A percentile compares a stretch with the other conserved stretches of the same genome.
Conservation (phyloP, 2,329 filamentous ascomycete species). For the Colletotrichum theobromicola region DNA sequence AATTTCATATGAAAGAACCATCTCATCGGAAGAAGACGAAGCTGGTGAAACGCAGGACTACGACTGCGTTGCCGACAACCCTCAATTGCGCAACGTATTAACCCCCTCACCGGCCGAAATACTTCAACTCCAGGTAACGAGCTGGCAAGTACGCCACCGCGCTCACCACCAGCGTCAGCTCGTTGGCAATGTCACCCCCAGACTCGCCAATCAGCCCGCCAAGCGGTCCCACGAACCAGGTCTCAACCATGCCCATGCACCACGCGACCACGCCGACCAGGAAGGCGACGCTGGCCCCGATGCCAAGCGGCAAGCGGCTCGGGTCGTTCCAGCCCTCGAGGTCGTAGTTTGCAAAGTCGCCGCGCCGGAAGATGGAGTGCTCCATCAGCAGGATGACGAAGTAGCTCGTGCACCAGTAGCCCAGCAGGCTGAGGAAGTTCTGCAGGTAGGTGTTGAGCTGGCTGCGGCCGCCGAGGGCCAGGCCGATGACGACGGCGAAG, state of each 20-base stretch:
- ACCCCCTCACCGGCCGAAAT: neutral
- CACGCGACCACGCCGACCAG: neutral
- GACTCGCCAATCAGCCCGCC: neutral
- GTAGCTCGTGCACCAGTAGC: neutral
- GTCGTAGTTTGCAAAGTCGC: neutral
- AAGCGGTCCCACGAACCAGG: neutral
- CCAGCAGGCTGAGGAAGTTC: neutral
- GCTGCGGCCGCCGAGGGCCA: neutral
- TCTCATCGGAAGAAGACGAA: rapidly evolving
- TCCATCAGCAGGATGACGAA: neutral
- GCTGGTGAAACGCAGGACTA: neutral
- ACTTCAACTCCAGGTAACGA: neutral
- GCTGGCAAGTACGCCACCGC: neutral
- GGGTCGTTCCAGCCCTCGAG: neutral
- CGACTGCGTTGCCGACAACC: neutral
- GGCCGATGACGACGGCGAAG: neutral
- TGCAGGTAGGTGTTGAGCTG: neutral
- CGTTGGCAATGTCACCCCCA: neutral
- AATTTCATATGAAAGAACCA: neutral
- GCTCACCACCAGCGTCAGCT: neutral
- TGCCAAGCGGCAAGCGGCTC: neutral
- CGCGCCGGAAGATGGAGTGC: neutral
- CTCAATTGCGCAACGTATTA: neutral
- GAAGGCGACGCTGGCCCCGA: neutral
- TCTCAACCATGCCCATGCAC: neutral